Evolutionary conservation across 805 yeast genomes (phyloP), one percentile per base, ranked within the genome.

Genomic region (Teunomyces aglyptinius): DNA sequence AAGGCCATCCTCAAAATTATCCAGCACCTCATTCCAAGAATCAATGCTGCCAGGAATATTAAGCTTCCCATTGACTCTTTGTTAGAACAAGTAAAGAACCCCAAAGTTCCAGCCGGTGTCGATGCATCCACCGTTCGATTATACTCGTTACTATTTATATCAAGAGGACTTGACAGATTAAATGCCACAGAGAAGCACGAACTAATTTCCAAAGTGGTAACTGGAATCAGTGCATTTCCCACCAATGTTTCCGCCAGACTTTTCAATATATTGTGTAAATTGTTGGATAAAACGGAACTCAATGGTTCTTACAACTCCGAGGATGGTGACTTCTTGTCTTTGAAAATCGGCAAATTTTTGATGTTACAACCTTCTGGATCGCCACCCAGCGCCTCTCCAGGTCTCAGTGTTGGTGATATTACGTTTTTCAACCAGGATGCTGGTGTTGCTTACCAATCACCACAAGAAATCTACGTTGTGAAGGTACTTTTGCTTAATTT

Each of bases 391-490:
- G 60, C 48, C 55, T 74, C 81, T 47, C 89, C 92, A 0, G 96
- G 96, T 0, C 64, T 90, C 43, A 70, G 83, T 11, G 61, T 71
- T 0, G 59, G 59, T 0, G 89, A 85, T 35, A 75, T 78, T 15
- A 60, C 78, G 0, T 88, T 84, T 54, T 80, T 89, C 54, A 84
- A 89, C 0, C 75, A 73, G 45, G 79, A 79, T 51, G 89, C 92
- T 2, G 92, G 91, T 22, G 78, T 82, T 0, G 62, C 77, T 0
- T 82, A 78, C 56, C 78, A 78, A 44, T 48, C 68, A 1, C 66
- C 70, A 5, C 73, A 72, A 0, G 80, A 77, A 15, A 61, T 88
- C 35, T 51, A 48, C 10, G 44, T 42, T 1, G 60, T 67, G 15
- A 72, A 71, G 49, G 44, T 41, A 2, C 49, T 58, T 5, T 52